A percentile compares a stretch with the other conserved stretches of the same genome.
Evolutionary conservation across 768 basidiomycete genomes (phyloP).

Genomic region (Leccinellum luteum): DNA sequence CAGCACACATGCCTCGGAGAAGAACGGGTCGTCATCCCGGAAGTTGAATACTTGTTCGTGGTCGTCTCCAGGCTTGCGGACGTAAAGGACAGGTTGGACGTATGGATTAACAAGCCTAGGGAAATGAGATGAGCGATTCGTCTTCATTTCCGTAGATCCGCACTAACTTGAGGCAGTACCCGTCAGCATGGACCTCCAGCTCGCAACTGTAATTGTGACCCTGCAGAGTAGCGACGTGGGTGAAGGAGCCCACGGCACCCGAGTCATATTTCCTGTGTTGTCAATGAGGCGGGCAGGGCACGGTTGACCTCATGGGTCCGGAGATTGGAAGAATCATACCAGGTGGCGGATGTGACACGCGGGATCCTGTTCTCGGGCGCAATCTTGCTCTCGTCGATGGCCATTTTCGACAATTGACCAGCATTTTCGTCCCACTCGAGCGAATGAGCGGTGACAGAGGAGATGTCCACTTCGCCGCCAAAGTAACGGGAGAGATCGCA

Average conservation of each 20-base stretch:
- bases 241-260: constrained; percentile 91
- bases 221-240: constrained; percentile 87
- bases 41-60: constrained; percentile 67
- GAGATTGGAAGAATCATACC: constrained; percentile 47
- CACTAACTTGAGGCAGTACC: constrained; percentile 77
- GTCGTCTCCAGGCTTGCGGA: constrained; percentile 83
- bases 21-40: constrained; percentile 87
- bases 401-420: constrained; percentile 76
- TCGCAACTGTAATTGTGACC: constrained; percentile 93
- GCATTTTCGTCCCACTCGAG: constrained; percentile 92
- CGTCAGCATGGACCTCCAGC: constrained; percentile 91
- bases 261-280: constrained; percentile 84
- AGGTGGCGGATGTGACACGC: constrained; percentile 88
- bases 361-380: constrained; percentile 88
- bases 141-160: constrained; percentile 6
- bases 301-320: constrained; percentile 12
- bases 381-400: constrained; percentile 82
- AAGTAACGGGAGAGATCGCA: constrained; percentile 97
- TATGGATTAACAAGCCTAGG: constrained; percentile 89
- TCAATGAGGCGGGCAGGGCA: constrained; percentile 16
- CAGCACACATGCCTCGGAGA: constrained; percentile 63
- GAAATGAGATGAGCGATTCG: constrained; percentile 6
- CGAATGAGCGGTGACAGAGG: constrained; percentile 77
- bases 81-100: constrained; percentile 82
- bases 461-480: constrained; percentile 90